Percentiles rank a stretch among this genome's conserved stretches.
phyloP scores from a whole-genome alignment of 2,329 filamentous ascomycete species.

The Scedosporium minutisporum region DNA sequence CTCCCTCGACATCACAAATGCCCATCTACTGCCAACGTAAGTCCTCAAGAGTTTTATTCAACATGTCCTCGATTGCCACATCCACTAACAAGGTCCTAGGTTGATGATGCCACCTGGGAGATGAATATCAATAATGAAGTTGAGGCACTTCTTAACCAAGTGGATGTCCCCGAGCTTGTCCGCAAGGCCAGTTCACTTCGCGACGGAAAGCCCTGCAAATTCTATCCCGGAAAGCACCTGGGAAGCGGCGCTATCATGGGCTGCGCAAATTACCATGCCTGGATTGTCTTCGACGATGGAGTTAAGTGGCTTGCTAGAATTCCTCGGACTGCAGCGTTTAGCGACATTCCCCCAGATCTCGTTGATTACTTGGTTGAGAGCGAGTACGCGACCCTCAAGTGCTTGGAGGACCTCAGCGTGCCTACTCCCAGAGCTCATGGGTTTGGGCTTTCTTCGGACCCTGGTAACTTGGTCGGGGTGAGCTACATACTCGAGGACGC shows the following conservation, averaged over 20 bases:
- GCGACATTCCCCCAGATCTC: conserved; percentile 12
- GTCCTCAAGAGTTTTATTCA: background rate
- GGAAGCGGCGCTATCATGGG: conserved; percentile 14
- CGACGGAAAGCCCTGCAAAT: conserved; percentile 8
- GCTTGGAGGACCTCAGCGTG: conserved; percentile 16
- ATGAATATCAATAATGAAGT: background rate
- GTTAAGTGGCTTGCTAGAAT: conserved; percentile 16
- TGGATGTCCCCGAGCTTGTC: background rate
- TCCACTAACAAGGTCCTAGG: background rate
- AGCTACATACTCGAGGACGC: conserved; percentile 18
- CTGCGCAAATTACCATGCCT: conserved; percentile 15
- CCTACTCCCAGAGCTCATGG: conserved; percentile 16
- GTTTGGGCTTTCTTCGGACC: conserved; percentile 14
- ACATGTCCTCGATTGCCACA: background rate
- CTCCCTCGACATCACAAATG: background rate
- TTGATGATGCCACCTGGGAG: background rate
- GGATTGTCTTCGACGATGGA: conserved; percentile 16
- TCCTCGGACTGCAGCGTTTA: background rate
- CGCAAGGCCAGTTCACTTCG: background rate
- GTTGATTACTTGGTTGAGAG: conserved; percentile 18
- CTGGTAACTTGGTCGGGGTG: conserved; percentile 15
- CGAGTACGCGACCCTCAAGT: conserved; percentile 22
- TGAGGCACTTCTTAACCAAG: background rate
- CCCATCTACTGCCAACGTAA: background rate
- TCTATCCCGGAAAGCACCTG: conserved; percentile 10